These are phyloP conservation scores for Myochromella boudieri DNA, from an alignment of 768 basidiomycete genomes.

Conservation along the genomic window DNA sequence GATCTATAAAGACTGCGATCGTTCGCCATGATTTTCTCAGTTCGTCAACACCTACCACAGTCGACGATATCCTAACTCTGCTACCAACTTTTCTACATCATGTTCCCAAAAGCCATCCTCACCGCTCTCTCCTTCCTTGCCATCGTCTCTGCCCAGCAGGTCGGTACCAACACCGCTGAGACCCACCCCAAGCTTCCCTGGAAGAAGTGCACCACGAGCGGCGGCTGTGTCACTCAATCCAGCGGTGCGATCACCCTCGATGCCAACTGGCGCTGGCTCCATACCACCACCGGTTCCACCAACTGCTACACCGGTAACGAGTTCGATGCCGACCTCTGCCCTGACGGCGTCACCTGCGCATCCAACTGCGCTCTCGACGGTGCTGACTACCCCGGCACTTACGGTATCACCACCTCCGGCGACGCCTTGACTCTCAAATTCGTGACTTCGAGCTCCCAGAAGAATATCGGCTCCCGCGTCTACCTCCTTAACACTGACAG, in stretches of 20 bases:
- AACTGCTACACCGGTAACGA: slow-evolving; percentile 58
- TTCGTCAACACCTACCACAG: too few relatives aligned
- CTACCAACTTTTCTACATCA: slow-evolving; percentile 12
- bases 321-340: slow-evolving; percentile 53
- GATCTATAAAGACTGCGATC: too few relatives aligned
- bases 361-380: slow-evolving; percentile 41
- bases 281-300: slow-evolving; percentile 33
- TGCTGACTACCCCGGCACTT: slow-evolving; percentile 49
- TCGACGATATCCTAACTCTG: too few relatives aligned
- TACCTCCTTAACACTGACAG: slow-evolving; percentile 9
- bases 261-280: slow-evolving; percentile 58
- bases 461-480: slow-evolving; percentile 35
- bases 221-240: slow-evolving; percentile 38
- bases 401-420: slow-evolving; percentile 50
- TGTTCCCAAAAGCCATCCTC: slow-evolving; percentile 41
- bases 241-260: slow-evolving; percentile 46
- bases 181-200: slow-evolving; percentile 30
- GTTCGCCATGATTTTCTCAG: too few relatives aligned
- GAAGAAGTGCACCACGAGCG: slow-evolving; percentile 43
- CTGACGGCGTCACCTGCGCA: slow-evolving; percentile 47
- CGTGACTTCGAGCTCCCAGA: slow-evolving; percentile 36
- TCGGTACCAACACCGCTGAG: slow-evolving; percentile 44
- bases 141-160: too few relatives aligned
- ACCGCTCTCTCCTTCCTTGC: slow-evolving; percentile 36
- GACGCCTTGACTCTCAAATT: slow-evolving; percentile 48